Evolutionary conservation across 345 rosid species (phyloP).

Genomic region (Brassica carinata): DNA sequence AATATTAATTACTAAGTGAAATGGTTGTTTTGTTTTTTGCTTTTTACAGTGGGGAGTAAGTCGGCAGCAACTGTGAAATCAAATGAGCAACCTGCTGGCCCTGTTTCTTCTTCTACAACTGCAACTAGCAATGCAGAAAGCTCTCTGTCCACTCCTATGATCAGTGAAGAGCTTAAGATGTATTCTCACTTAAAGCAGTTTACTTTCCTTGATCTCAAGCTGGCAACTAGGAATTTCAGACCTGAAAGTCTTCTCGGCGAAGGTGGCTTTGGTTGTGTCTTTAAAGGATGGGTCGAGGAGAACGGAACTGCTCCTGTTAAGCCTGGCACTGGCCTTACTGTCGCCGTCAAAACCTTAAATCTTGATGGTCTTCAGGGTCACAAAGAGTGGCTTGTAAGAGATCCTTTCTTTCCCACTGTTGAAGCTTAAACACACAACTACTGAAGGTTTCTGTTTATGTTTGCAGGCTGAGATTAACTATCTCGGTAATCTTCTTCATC

Average conservation of each 20-base stretch:
- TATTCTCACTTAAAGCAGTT: conserved; percentile 83
- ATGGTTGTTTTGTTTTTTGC: conserved; percentile 4
- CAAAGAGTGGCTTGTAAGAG: conserved; percentile 94
- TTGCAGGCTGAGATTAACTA: conserved; percentile 75
- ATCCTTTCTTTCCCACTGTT: conserved; percentile 17
- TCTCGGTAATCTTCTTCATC: conserved; percentile 66
- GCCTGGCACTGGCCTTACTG: conserved; percentile 98
- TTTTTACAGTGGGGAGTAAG: conserved; percentile 60
- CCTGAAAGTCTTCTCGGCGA: conserved; percentile 97
- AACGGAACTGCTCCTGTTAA: conserved; percentile 98
- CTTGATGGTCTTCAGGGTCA: conserved; percentile 99
- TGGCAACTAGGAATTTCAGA: conserved; percentile 96
- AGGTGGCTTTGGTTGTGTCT: conserved; percentile 99
- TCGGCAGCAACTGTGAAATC: conserved; percentile 62
- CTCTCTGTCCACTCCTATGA: conserved; percentile 78
- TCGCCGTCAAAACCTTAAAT: conserved; percentile 94
- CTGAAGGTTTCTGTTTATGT: not conserved
- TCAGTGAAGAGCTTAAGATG: conserved; percentile 88
- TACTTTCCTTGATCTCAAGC: conserved; percentile 84
- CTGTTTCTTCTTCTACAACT: conserved; percentile 69
- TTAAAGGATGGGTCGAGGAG: conserved; percentile 98
- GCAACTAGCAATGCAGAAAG: conserved; percentile 88
- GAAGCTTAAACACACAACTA: not conserved
- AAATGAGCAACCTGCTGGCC: conserved; percentile 71
- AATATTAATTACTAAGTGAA: not conserved